Evolutionary conservation across 2,329 filamentous ascomycete species (phyloP).

Genomic region (Hypoxylon sp.): DNA sequence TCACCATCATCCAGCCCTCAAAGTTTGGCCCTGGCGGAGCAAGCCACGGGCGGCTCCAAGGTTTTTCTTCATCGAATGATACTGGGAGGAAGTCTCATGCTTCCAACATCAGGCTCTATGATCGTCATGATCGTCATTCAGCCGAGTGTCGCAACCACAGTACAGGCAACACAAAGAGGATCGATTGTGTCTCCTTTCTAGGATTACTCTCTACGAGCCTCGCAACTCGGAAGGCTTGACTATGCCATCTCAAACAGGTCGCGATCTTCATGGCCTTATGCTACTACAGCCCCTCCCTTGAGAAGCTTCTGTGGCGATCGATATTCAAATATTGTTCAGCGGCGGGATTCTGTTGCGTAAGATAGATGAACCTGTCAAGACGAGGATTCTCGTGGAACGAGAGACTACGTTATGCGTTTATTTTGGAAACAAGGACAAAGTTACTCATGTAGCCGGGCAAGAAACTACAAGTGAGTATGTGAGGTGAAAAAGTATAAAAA

Average conservation of each 20-base stretch:
- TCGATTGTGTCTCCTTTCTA: too few relatives aligned
- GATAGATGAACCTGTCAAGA: conserved; percentile 1
- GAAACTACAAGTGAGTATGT: not conserved
- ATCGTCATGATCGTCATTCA: conserved; percentile 6
- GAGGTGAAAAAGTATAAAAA: conserved; percentile 9
- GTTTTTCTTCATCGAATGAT: not conserved
- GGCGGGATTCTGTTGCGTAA: not conserved
- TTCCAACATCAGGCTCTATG: not conserved
- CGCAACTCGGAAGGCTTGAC: not conserved
- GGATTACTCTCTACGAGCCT: too few relatives aligned
- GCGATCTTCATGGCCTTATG: not conserved
- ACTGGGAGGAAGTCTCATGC: not conserved
- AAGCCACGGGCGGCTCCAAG: not conserved
- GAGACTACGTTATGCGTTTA: not conserved
- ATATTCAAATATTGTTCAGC: conserved; percentile 2
- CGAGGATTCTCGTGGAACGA: not conserved
- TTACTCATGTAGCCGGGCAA: not conserved
- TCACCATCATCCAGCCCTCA: not conserved
- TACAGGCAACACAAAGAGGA: conserved; percentile 1
- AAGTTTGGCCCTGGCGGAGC: not conserved
- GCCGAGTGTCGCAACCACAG: not conserved
- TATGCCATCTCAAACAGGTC: not conserved
- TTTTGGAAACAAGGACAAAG: not conserved
- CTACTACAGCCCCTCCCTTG: too few relatives aligned
- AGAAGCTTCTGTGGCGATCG: not conserved